Evolutionary conservation across 495 filamentous ascomycete genomes (phyloP).

Genomic region (Amorphotheca resinae): DNA sequence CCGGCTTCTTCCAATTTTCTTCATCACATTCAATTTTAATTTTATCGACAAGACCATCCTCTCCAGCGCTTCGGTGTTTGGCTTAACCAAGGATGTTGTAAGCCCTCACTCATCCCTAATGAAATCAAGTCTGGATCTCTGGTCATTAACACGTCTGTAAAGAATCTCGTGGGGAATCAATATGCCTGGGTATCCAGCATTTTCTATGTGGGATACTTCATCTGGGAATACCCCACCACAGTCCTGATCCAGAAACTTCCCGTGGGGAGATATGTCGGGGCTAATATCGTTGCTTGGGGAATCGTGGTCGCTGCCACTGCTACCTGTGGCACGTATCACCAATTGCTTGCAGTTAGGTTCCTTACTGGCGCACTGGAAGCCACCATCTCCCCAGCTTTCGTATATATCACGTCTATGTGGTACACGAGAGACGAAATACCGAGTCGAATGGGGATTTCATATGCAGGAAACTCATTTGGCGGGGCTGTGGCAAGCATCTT

Average conservation of each 20-base stretch:
- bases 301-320: slow-evolving; percentile 41
- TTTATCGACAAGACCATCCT: slow-evolving; percentile 53
- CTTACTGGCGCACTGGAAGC: slow-evolving; percentile 33
- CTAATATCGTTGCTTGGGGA: slow-evolving; percentile 48
- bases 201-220: slow-evolving; percentile 58
- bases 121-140: neutral
- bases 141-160: neutral
- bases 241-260: slow-evolving; percentile 46
- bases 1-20: slow-evolving; percentile 24
- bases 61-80: slow-evolving; percentile 51
- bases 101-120: no score
- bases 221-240: slow-evolving; percentile 51
- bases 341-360: slow-evolving; percentile 28
- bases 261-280: slow-evolving; percentile 45
- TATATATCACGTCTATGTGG: slow-evolving; percentile 47
- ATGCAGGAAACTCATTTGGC: slow-evolving; percentile 45
- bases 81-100: slow-evolving; percentile 29
- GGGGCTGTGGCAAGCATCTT: slow-evolving; percentile 8
- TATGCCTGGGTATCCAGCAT: slow-evolving; percentile 43
- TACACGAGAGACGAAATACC: slow-evolving; percentile 50
- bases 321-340: slow-evolving; percentile 23
- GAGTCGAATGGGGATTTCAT: slow-evolving; percentile 46
- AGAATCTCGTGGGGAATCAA: slow-evolving; percentile 15
- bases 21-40: slow-evolving; percentile 48
- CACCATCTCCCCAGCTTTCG: slow-evolving; percentile 48